A percentile compares a stretch with the other conserved stretches of the same genome.
phyloP scores from a whole-genome alignment of 345 rosid genomes.

The Corymbia maculata region DNA sequence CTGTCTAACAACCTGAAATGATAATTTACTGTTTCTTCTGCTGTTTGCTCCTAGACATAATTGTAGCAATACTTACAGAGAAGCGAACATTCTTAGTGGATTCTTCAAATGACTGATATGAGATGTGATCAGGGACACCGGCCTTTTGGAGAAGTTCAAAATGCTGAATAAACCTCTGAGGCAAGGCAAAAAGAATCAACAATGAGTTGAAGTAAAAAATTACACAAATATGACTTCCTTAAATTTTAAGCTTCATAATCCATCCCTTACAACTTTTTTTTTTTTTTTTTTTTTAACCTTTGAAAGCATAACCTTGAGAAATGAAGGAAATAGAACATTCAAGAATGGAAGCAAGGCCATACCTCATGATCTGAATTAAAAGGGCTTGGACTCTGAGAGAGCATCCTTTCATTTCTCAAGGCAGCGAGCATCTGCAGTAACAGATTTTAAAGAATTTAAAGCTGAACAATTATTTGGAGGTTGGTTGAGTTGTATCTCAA shows the following conservation, averaged over 20 bases:
- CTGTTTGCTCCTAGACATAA: neutral
- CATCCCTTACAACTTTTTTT: neutral
- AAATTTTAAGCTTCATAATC: neutral
- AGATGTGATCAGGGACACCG: constrained; percentile 63
- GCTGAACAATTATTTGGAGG: neutral
- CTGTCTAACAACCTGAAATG: neutral
- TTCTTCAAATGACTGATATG: constrained; percentile 65
- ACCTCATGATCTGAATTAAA: constrained; percentile 88
- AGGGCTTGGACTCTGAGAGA: constrained; percentile 48
- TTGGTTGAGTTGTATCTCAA: neutral
- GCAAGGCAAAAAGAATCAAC: neutral
- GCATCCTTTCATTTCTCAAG: constrained; percentile 62
- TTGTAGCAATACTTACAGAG: constrained; percentile 46
- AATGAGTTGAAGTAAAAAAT: neutral
- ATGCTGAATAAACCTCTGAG: constrained; percentile 88
- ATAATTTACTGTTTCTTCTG: neutral
- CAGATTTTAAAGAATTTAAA: neutral
- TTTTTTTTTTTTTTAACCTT: neutral
- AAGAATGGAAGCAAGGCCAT: neutral
- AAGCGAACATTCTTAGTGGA: constrained; percentile 62
- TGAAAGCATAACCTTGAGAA: neutral
- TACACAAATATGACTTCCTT: neutral
- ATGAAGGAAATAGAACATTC: neutral
- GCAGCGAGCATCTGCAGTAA: constrained; percentile 76
- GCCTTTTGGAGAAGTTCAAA: constrained; percentile 94